These are phyloP conservation scores for Metschnikowia bowlesiae DNA, from an alignment of 805 yeast species.

Conservation along the genomic window DNA sequence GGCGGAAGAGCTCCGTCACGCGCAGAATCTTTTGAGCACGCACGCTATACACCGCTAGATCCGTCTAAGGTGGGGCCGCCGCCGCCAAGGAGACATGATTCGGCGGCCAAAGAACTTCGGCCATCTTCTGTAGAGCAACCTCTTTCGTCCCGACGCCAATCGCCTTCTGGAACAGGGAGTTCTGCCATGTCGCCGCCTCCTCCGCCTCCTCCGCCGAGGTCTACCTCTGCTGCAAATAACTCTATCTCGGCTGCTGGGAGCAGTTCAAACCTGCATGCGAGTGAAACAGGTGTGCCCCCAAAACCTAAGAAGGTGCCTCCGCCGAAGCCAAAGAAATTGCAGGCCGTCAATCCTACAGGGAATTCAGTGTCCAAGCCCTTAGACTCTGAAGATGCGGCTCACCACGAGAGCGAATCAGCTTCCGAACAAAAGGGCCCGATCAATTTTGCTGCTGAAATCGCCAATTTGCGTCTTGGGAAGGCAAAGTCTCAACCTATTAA, in stretches of 20 bases:
- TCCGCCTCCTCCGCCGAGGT: conserved; percentile 9
- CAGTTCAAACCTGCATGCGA: background rate
- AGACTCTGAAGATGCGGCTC: background rate
- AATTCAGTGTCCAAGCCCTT: background rate
- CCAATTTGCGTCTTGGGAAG: conserved; percentile 8
- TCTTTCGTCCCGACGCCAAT: background rate
- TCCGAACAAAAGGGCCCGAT: conserved; percentile 2
- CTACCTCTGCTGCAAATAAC: conserved; percentile 3
- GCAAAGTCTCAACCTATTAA: background rate
- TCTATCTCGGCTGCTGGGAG: background rate
- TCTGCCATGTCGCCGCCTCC: background rate
- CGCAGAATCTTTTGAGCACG: conserved; percentile 4
- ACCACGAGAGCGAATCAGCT: conserved; percentile 1
- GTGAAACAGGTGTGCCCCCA: background rate
- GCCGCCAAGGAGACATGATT: conserved; percentile 31
- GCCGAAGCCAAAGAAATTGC: conserved; percentile 37
- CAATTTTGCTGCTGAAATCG: conserved; percentile 29
- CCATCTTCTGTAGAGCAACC: background rate
- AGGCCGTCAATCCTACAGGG: conserved; percentile 5
- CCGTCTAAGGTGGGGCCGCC: conserved; percentile 41
- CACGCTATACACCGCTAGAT: conserved; percentile 29
- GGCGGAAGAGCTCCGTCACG: too few relatives aligned
- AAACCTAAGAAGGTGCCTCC: conserved; percentile 34
- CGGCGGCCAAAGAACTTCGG: background rate
- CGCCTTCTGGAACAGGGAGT: background rate